Evolutionary conservation across 305 asterid genomes (phyloP), one percentile per base, ranked within the genome.

Genomic region (Fraxinus greggii): DNA sequence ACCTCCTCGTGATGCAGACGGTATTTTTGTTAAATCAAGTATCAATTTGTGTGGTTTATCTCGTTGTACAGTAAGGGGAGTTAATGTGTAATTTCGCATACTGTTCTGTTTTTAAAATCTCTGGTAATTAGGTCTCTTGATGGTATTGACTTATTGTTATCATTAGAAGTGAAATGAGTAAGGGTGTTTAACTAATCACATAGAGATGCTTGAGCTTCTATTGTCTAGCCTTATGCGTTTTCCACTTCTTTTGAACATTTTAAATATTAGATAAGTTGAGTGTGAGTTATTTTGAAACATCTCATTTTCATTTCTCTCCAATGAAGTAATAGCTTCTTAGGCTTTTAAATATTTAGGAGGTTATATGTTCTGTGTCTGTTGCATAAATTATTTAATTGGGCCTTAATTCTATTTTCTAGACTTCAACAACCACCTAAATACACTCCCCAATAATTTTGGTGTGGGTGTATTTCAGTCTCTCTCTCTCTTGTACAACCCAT

Each of bases 1-100:
- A 32, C 98, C 99, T 15, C 99, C 99, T 81, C 98, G 99, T 7
- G 99, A 94, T 83, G 97, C 97, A 0, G 99, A 96, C 75, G 99
- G 99, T 96, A 91, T 72, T 78, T 82, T 51, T 24, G 79, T 76
- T 79, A 75, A 63, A 48, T 48, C 51, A 5, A 67, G 73, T 13
- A 61, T 70, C 24, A 15, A 29, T 13, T 31, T 70, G 42, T 70
- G 38, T 70, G 74, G 35, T 69, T 69, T 70, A 31, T 70, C 42
- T 70, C 31, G 24, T 31, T 15, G 24, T 29, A 15, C 10, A 6
- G 7, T 28, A 70, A 70, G 24, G 3, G 40, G 75, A 29, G 75
- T 29, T 70, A 29, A 69, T 29, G 75, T 69, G 17, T 69, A 33
- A 28, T 13, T 67, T 28, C 5, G 8, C 74, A 67, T 67, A 15